Evolutionary conservation across 192 early-diverging fungal genomes (phyloP).

Genomic region (Backusella westeae): DNA sequence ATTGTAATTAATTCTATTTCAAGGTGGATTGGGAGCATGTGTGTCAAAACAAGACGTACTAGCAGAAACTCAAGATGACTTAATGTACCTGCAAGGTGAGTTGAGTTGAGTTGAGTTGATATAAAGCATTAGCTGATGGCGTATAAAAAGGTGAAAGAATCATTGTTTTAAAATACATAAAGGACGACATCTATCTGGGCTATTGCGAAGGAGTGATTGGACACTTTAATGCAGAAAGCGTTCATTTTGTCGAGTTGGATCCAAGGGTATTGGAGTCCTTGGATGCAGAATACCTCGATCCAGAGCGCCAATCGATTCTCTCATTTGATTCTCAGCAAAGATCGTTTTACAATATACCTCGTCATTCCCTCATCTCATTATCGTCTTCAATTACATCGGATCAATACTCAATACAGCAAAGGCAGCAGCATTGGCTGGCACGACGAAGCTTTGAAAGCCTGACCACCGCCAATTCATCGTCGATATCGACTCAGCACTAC

Average conservation of each 20-base stretch:
- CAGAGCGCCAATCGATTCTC: not conserved
- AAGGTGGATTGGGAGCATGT: conserved; percentile 45
- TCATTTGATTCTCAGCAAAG: not conserved
- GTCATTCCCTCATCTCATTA: conserved; percentile 5
- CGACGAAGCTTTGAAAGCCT: conserved; percentile 21
- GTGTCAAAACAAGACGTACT: conserved; percentile 42
- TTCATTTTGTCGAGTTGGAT: conserved; percentile 49
- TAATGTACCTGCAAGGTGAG: conserved; percentile 44
- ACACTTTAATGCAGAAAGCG: conserved; percentile 43
- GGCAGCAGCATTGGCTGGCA: not conserved
- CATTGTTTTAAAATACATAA: conserved; percentile 26
- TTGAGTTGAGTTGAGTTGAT: not conserved
- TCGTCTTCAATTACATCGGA: conserved; percentile 22
- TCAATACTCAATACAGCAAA: not conserved
- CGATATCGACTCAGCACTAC: not conserved
- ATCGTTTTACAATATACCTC: not conserved
- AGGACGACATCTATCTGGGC: conserved; percentile 31
- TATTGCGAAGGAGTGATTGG: conserved; percentile 60
- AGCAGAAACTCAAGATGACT: conserved; percentile 38
- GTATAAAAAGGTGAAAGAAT: conserved; percentile 38
- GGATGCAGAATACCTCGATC: conserved; percentile 19
- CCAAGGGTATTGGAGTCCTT: conserved; percentile 37
- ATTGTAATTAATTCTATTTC: not conserved
- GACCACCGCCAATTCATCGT: not conserved
- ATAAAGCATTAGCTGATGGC: not conserved